Base-by-base conservation (phyloP, 208 protist genomes). In the Leishmania braziliensis region DNA sequence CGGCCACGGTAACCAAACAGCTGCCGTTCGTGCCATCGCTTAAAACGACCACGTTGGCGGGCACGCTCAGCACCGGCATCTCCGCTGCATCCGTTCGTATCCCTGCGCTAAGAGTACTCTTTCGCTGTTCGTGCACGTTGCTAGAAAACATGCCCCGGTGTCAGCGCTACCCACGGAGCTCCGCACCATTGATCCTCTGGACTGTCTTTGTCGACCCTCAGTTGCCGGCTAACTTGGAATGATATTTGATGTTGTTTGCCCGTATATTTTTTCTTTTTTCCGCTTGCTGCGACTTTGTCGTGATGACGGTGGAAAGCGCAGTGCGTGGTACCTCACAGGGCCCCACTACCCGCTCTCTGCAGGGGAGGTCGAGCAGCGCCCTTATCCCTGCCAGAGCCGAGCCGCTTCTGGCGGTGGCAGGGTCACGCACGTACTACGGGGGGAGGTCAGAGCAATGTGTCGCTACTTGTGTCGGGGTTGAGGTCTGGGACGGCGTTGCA, bases 31-130 rank as follows among this genome's bases (percentile, higher is more conserved):
- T 29, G 20, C 16, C 81, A 20, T 71, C 78, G 56, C 43, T 79
- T 63, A 72, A 82, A 78, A 71, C 43, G 56, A 69, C 76, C 50
- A 85, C 77, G 29, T 82, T 79, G 20, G 82, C 82, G 33, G 56
- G 77, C 43, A 54, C 48, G 26, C 36, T 51, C 46, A 80, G 77
- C 81, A 76, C 62, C 36, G 88, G 91, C 43, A 82, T 93, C 54
- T 86, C 84, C 23, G 82, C 85, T 1, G 75, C 82, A 20, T 90
- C 90, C 16, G 91, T 88, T 72, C 85, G 85, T 12, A 58, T 91
- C 9, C 88, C 90, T 2, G 88, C 90, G 26, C 65, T 93, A 66
- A 65, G 88, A 20, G 84, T 82, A 4, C 77, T 93, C 9, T 90
- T 93, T 63, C 77, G 84, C 56, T 81, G 84, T 77, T 81, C 86